phyloP scores from a whole-genome alignment of 805 yeast genomes.

The Metschnikowia gelsemii region DNA sequence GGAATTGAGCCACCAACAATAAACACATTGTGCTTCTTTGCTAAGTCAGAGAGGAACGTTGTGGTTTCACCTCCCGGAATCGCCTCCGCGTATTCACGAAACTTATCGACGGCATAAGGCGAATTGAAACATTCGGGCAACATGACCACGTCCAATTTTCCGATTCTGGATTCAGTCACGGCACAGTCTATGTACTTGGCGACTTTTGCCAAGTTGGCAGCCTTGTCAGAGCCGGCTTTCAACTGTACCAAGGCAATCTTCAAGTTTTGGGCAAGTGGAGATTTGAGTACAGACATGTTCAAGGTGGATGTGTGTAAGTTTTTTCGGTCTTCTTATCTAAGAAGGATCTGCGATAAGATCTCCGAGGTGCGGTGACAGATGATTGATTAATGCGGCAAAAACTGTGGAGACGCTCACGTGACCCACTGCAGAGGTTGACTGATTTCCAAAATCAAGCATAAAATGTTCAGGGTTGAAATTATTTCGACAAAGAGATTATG shows the following conservation, averaged over 20 bases:
- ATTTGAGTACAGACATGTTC: slow-evolving; percentile 27
- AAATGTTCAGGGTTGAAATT: too few species aligned
- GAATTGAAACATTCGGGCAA: slow-evolving; percentile 97
- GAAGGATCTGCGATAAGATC: neutral
- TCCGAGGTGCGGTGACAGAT: too few species aligned
- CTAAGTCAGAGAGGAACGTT: slow-evolving; percentile 57
- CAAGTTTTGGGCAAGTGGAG: slow-evolving; percentile 53
- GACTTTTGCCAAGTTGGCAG: slow-evolving; percentile 71
- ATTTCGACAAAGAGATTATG: too few species aligned
- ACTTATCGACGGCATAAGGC: slow-evolving; percentile 86
- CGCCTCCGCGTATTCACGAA: slow-evolving; percentile 83
- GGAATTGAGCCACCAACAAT: slow-evolving; percentile 94
- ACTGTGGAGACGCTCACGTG: slow-evolving; percentile 3
- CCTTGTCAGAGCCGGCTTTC: slow-evolving; percentile 76
- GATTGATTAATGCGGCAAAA: neutral
- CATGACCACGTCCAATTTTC: slow-evolving; percentile 64
- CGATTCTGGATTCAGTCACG: slow-evolving; percentile 31
- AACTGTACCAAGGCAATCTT: slow-evolving; percentile 85
- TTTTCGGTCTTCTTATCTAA: neutral
- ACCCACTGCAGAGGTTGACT: neutral
- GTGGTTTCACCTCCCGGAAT: slow-evolving; percentile 77
- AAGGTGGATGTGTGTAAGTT: neutral
- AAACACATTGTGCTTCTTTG: slow-evolving; percentile 59
- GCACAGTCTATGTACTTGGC: slow-evolving; percentile 65
- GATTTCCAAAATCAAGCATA: too few species aligned